Conservation (phyloP, 306 rosid species). For the Luffa aegyptiaca region DNA sequence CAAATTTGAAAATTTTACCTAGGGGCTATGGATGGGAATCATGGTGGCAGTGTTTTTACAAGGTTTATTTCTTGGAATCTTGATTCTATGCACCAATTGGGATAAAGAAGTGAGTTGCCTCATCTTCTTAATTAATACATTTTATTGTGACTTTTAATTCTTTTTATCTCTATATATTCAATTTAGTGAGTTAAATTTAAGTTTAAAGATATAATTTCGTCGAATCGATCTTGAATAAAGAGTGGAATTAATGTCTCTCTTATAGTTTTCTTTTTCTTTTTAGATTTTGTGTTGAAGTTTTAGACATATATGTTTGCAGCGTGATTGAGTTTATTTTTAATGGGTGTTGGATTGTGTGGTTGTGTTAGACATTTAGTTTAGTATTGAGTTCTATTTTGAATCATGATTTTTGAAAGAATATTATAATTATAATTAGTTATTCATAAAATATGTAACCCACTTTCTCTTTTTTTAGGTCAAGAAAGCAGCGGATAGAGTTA, state of each 20-base stretch:
- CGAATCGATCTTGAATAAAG: neutral
- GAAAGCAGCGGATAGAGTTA: neutral
- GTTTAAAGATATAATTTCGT: neutral
- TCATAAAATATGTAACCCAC: neutral
- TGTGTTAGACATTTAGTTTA: too few species aligned
- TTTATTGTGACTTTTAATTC: too few species aligned
- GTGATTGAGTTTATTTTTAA: neutral
- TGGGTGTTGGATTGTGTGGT: too few species aligned
- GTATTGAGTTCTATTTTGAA: too few species aligned
- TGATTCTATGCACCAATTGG: constrained; percentile 16
- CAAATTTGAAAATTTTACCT: neutral
- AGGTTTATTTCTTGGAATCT: constrained; percentile 3
- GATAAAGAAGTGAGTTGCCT: constrained; percentile 13
- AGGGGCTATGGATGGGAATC: constrained; percentile 24
- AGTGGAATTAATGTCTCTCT: neutral
- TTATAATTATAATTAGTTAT: too few species aligned
- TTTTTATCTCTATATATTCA: neutral
- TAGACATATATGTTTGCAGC: neutral
- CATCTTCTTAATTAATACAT: neutral
- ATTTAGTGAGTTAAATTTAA: neutral
- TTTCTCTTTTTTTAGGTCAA: neutral
- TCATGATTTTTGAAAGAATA: too few species aligned
- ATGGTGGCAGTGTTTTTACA: constrained; percentile 11
- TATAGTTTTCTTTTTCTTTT: neutral
- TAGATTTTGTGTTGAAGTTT: too few species aligned